Conservation (phyloP, 257 asterid genomes). For the Verbascum thapsus region DNA sequence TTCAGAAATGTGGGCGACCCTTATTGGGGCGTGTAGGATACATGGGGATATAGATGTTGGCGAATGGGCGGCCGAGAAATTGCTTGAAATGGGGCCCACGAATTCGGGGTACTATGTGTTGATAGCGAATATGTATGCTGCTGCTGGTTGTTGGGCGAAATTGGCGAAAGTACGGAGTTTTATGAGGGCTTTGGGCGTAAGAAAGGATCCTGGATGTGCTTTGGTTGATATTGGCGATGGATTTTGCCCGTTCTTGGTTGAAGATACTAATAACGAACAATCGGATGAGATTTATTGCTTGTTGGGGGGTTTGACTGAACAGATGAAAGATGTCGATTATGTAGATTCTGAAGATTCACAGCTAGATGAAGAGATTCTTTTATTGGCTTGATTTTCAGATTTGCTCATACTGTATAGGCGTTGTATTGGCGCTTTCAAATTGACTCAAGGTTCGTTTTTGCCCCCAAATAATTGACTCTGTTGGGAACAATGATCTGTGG, state of each 20-base stretch:
- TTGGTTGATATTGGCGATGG: conserved; percentile 76
- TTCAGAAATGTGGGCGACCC: conserved; percentile 83
- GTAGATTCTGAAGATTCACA: conserved; percentile 40
- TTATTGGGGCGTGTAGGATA: conserved; percentile 77
- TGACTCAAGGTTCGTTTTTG: too few species aligned
- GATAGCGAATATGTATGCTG: conserved; percentile 88
- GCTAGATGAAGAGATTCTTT: conserved; percentile 40
- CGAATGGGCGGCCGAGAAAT: conserved; percentile 87
- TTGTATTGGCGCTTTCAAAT: too few species aligned
- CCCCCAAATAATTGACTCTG: conserved; percentile 44
- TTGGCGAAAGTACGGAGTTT: conserved; percentile 63
- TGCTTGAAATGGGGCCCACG: conserved; percentile 64
- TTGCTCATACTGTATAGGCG: too few species aligned
- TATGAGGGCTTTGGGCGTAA: conserved; percentile 81
- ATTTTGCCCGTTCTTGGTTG: conserved; percentile 63
- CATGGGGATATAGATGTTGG: conserved; percentile 73
- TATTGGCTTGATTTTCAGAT: conserved; percentile 24
- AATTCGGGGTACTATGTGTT: conserved; percentile 76
- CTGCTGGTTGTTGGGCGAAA: conserved; percentile 75
- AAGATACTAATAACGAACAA: conserved; percentile 54
- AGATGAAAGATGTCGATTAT: conserved; percentile 60
- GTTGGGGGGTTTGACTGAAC: conserved; percentile 51
- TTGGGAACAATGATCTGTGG: conserved; percentile 65
- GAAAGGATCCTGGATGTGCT: conserved; percentile 81
- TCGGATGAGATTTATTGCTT: conserved; percentile 47